Evolutionary conservation across 768 basidiomycete genomes (phyloP), one percentile per base, ranked within the genome.

Genomic region (Hericium alpestre): DNA sequence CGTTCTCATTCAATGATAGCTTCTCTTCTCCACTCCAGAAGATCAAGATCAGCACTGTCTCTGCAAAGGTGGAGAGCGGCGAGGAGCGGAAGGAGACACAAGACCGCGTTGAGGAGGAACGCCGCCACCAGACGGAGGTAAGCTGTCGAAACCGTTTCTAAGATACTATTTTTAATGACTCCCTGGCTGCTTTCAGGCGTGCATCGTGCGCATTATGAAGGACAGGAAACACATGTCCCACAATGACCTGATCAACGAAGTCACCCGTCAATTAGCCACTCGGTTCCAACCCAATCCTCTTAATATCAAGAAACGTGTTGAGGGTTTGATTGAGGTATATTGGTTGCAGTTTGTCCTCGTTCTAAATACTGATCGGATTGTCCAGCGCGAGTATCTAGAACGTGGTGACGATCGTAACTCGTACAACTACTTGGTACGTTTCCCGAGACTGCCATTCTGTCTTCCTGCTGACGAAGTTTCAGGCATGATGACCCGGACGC

Each of bases 161-260:
- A 32, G 12, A 22, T 41, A 40, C 47, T 20, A 25, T 18, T 53
- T n/a, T 13, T 37, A 51, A 51, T 13, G 11, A 3, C 22, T 20
- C 16, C 23, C 3, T 8, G 32, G 38, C 32, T 20, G 52, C 48
- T n/a, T 51, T 2, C 60, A 99, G 94, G 96, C 96, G 1, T 97
- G 92, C 66, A 87, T 98, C 60, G 96, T 99, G 23, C 85, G 96
- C 37, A 84, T 97, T 27, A 98, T 99, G 95, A 98, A 98, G 72
- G 86, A 92, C 67, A 76, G 93, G 56, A 97, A 97, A 67, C 79
- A 81, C 55, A 85, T 98, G 83, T 72, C 77, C 6, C 92, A 97
- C 65, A 90, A 83, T 58, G 91, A 93, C 56, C 79, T 99, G 13
- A 76, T 97, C 59, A 87, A 86, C 63, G 94, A 98, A 70, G 92